Base-by-base conservation (phyloP, 208 protist species). In the Angomonas ambiguus region DNA sequence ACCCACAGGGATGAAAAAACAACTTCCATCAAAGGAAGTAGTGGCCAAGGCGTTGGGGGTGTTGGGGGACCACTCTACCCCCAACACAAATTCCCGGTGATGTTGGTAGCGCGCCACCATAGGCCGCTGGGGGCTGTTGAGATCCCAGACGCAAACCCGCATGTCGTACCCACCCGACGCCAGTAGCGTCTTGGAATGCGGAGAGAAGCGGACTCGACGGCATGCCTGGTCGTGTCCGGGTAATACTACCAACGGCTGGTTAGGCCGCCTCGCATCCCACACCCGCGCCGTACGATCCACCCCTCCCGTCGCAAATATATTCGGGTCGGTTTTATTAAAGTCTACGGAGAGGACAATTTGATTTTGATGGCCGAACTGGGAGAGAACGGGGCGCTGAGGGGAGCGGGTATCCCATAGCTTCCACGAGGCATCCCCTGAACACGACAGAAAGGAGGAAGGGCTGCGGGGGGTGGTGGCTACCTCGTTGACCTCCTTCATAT, bases 401-500 rank as follows among this genome's bases (percentile, higher is more conserved):
- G 59, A 64, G 51, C 91, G 88, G 8, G 74, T 69, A 68, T 96
- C 91, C 91, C 91, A 96, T 73, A 96, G 74, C 83, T 94, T 96
- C 87, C 87, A 96, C 48, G 79, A 85, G 57, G 88, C 88, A 56
- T 96, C 91, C 8, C 91, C 91, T 10, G 85, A 91, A 85, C 86
- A 93, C 18, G 88, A 95, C 18, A 94, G 65, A 62, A 96, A 90
- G 2, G 86, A 90, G 1, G 83, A 74, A 38, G 88, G 85, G 58
- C 84, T 91, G 72, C 79, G 80, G 22, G 81, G 57, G 30, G 82
- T 87, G 18, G 76, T 81, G 59, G 87, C 70, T 0, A 93, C 79
- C 78, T 94, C 88, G 75, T 96, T 95, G 13, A 96, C 88, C 79
- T 96, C 88, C 76, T 96, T 96, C 67, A 85, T 75, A 77, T 96